Evolutionary conservation across 441 rosid genomes (phyloP).

Genomic region (Cnidoscolus chayamansa): DNA sequence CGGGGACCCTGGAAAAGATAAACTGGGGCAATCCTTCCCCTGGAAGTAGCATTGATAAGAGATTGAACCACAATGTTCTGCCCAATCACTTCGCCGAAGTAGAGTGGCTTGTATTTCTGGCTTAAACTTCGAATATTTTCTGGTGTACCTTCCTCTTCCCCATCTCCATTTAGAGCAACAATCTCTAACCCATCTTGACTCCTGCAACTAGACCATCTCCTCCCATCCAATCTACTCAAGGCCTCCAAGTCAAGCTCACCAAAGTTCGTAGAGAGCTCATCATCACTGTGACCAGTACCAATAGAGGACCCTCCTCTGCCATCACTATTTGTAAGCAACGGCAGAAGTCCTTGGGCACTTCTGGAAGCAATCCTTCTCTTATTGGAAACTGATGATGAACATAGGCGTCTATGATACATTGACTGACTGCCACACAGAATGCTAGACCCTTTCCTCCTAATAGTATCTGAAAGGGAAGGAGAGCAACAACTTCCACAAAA

Average conservation of each 20-base stretch:
- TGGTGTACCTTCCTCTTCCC: constrained; percentile 63
- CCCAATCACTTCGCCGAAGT: constrained; percentile 83
- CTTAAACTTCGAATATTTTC: constrained; percentile 72
- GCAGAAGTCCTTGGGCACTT: constrained; percentile 77
- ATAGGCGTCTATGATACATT: constrained; percentile 49
- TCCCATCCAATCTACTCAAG: constrained; percentile 92
- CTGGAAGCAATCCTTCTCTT: constrained; percentile 52
- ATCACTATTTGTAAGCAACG: constrained; percentile 64
- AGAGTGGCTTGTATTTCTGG: constrained; percentile 86
- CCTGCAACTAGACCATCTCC: constrained; percentile 94
- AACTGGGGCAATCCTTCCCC: constrained; percentile 84
- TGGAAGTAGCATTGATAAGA: constrained; percentile 61
- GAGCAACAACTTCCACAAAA: constrained; percentile 77
- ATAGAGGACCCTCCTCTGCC: constrained; percentile 77
- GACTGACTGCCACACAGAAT: constrained; percentile 75
- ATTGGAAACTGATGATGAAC: constrained; percentile 45
- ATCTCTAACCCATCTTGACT: constrained; percentile 77
- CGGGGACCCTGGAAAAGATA: constrained; percentile 98
- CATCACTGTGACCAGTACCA: constrained; percentile 77
- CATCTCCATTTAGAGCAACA: constrained; percentile 56
- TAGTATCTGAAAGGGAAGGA: constrained; percentile 87
- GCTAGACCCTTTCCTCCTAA: constrained; percentile 87
- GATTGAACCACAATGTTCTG: constrained; percentile 91
- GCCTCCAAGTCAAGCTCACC: constrained; percentile 98
- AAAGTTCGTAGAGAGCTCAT: constrained; percentile 81